These are phyloP conservation scores for Diatrype stigma DNA, from an alignment of 2,329 filamentous ascomycete species.

Conservation along the genomic window DNA sequence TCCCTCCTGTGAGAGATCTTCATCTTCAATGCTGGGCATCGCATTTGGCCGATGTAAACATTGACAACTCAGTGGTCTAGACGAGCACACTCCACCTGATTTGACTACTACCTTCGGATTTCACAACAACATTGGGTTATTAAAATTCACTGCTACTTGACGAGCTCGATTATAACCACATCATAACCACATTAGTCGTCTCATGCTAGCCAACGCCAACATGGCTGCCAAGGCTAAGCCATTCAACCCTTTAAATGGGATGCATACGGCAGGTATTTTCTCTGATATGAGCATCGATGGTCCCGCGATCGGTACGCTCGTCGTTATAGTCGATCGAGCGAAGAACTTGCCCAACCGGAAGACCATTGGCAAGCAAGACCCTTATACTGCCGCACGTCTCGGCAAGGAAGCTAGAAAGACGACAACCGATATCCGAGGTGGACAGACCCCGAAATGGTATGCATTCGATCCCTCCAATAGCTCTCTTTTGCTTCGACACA, in stretches of 20 bases:
- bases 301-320: constrained; percentile 86
- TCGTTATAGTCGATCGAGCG: constrained; percentile 86
- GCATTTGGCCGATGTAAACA: background rate
- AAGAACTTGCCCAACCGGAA: constrained; percentile 97
- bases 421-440: constrained; percentile 85
- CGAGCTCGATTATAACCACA: background rate
- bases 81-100: background rate
- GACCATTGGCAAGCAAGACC: constrained; percentile 97
- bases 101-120: background rate
- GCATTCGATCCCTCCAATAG: constrained; percentile 22
- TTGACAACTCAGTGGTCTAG: background rate
- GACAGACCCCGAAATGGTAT: constrained; percentile 94
- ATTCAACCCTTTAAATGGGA: constrained; percentile 52
- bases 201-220: constrained; percentile 12
- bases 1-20: no score
- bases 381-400: constrained; percentile 88
- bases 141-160: no score
- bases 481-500: background rate
- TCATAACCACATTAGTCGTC: background rate
- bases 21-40: background rate
- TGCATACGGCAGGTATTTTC: constrained; percentile 89
- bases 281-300: constrained; percentile 92
- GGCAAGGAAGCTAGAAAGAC: constrained; percentile 99
- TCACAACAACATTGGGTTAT: background rate
- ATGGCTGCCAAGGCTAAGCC: constrained; percentile 52